A percentile compares a stretch with the other conserved stretches of the same genome.
These are phyloP conservation scores for Tylopilus plumbeoviolaceoides DNA, from an alignment of 768 basidiomycete species.

Conservation along the genomic window DNA sequence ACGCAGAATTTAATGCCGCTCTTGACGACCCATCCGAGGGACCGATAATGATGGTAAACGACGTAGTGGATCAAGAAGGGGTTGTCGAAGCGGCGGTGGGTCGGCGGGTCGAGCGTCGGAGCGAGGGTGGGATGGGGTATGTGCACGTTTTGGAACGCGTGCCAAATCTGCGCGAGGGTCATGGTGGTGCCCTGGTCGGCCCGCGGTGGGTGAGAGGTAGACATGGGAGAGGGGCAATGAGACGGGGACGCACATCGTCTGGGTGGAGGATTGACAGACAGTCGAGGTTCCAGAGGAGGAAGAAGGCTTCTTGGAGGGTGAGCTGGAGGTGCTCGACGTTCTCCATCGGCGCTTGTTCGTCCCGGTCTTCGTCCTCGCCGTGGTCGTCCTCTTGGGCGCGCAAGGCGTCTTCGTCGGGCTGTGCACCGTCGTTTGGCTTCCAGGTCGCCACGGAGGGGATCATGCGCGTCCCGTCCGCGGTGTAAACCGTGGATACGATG, in stretches of 20 bases:
- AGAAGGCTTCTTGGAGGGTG: conserved; percentile 86
- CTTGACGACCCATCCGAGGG: conserved; percentile 95
- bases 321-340: conserved; percentile 91
- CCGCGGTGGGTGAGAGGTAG: neutral
- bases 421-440: conserved; percentile 45
- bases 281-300: conserved; percentile 78
- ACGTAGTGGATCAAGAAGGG: conserved; percentile 90
- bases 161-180: conserved; percentile 58
- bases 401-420: conserved; percentile 11
- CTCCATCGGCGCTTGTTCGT: conserved; percentile 53
- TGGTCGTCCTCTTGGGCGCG: conserved; percentile 28
- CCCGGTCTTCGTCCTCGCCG: conserved; percentile 26
- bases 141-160: conserved; percentile 56
- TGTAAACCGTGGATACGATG: conserved; percentile 55
- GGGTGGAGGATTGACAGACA: conserved; percentile 72
- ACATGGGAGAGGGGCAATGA: neutral
- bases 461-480: conserved; percentile 38
- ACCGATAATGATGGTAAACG: conserved; percentile 91
- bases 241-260: conserved; percentile 49
- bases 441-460: conserved; percentile 83
- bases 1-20: conserved; percentile 96
- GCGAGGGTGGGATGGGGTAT: conserved; percentile 34
- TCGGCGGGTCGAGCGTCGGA: conserved; percentile 23
- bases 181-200: conserved; percentile 47
- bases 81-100: conserved; percentile 67